Evolutionary conservation across 805 yeast genomes (phyloP), one percentile per base, ranked within the genome.

Genomic region (Monosporozyma aerobia): DNA sequence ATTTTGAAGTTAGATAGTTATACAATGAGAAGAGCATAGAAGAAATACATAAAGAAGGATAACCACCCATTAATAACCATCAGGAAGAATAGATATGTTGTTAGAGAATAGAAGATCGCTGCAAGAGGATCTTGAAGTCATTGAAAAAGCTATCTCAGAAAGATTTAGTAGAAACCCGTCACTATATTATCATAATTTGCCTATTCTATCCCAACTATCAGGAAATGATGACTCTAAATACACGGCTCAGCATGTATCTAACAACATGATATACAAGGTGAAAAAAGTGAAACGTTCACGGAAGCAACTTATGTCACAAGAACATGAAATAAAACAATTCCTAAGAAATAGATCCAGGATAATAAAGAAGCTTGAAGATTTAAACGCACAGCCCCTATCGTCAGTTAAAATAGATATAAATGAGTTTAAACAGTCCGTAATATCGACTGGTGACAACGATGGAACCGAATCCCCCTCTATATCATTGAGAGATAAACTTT

Each of bases 101-200:
- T 47, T 54, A 33, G 83, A 80, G 48, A 56, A 57, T 3, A 63
- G 66, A 40, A 62, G 83, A 49, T 51, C 58, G 3, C 52, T 69
- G 1, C 54, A 80, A 7, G 89, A 83, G 60, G 94, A 86, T 62
- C 65, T 87, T 19, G 95, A 90, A 56, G 69, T 79, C 2, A 76
- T 92, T 3, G 95, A 90, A 60, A 60, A 69, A 30, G 88, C 88
- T 0, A 74, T 89, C 0, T 67, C 84, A 0, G 77, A 76, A 47
- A 71, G 97, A 51, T 69, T 89, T 3, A 71, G 73, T 49, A 62
- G 81, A 53, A 84, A 86, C 60, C 90, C 92, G 0, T 73, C 70
- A 16, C 54, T 87, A 2, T 73, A 78, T 41, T 75, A 74, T 2
- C 64, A 62, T 5, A 64, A 57, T 47, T 33, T 61, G 37, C 53